Base-by-base conservation (phyloP, 208 protist species). In the Wallacemonas sp. region DNA sequence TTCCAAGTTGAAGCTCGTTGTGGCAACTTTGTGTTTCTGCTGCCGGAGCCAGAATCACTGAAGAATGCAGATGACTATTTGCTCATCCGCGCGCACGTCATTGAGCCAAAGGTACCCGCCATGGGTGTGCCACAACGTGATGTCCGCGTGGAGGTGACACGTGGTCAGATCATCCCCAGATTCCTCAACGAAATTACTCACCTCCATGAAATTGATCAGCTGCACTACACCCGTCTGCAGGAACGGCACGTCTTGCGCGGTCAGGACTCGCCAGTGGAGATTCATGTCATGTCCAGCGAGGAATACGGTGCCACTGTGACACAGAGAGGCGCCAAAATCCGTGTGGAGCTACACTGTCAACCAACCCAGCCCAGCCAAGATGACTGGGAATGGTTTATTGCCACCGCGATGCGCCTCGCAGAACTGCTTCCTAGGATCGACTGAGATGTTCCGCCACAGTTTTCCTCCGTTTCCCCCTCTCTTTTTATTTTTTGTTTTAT, bases 221-320 rank as follows among this genome's bases (percentile, higher is more conserved):
- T 29, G 6, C 9, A 11, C 16, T 58, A 39, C 30, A 39, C 30
- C 52, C 52, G 52, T 38, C 4, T 58, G 8, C 52, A 58, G 32
- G 52, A 58, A 8, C 6, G 32, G 12, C 38, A 58, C 30, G 52
- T 58, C 5, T 29, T 58, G 30, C 52, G 19, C 3, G 19, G 21
- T 24, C 0, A 16, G 2, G 52, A 41, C 26, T 58, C 52, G 11
- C 3, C 26, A 5, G 26, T 39, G 8, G 52, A 58, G 32, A 39
- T 58, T 29, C 52, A 58, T 21, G 52, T 58, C 52, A 39, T 38
- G 52, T 11, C 11, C 4, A 43, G 38, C 30, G 52, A 58, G n/a
- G 52, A 58, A 21, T 27, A 26, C 32, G 52, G 52, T 17, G 16
- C 2, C 2, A 58, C 52, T 23, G 52, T 58, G 30, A 39, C 52